These are phyloP conservation scores for Tetrahymena malaccensis DNA, from an alignment of 73 alveolate genomes.

Conservation along the genomic window DNA sequence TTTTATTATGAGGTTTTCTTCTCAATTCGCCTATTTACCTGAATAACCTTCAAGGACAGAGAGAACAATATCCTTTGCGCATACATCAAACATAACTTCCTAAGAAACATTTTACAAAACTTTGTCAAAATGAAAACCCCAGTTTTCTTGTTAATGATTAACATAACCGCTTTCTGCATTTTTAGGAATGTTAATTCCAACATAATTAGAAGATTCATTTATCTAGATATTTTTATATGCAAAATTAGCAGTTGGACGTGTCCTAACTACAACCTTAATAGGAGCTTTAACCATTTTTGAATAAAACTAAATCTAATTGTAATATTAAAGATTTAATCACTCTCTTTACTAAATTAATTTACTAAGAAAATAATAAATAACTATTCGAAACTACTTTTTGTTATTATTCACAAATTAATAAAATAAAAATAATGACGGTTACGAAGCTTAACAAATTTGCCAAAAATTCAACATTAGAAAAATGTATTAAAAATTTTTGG, in stretches of 20 bases:
- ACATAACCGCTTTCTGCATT: slow-evolving; percentile 56
- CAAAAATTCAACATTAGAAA: no score
- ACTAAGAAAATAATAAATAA: neutral
- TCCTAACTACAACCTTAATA: slow-evolving; percentile 82
- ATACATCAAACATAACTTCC: slow-evolving; percentile 80
- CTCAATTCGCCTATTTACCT: neutral
- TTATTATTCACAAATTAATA: neutral
- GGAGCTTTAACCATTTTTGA: slow-evolving; percentile 71
- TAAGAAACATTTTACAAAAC: slow-evolving; percentile 90
- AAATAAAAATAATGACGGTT: neutral
- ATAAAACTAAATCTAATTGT: neutral
- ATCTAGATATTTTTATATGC: slow-evolving; percentile 88
- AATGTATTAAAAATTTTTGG: no score
- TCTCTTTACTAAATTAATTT: neutral
- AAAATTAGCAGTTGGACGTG: slow-evolving; percentile 94
- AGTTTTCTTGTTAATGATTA: slow-evolving; percentile 94
- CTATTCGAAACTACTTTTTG: neutral
- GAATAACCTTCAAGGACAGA: slow-evolving; percentile 47
- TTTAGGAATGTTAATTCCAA: slow-evolving; percentile 58
- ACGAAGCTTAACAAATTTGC: neutral
- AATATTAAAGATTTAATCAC: neutral
- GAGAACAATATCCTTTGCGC: slow-evolving; percentile 50
- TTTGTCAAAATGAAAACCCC: slow-evolving; percentile 98
- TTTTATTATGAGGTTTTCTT: neutral
- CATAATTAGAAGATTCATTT: slow-evolving; percentile 59